Base-by-base conservation (phyloP, 306 rosid species). In the Dicorynia guianensis region DNA sequence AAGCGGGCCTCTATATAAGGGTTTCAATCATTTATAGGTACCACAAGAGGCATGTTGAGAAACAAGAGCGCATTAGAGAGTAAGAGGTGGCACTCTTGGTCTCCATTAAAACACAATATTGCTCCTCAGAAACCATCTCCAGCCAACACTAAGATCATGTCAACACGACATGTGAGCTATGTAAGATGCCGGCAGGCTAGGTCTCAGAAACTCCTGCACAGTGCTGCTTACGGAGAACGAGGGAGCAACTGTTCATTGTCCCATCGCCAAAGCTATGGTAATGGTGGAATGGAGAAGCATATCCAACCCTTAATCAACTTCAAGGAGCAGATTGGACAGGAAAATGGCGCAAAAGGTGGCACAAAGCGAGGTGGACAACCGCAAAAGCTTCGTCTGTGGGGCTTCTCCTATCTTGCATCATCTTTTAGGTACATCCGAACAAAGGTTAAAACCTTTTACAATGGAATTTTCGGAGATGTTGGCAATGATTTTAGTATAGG, bases 391-490 rank as follows among this genome's bases (percentile, higher is more conserved):
- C 79, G 19, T 33, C 77, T 35, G 63, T 68, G 74, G 64, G 86
- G 84, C 5, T 66, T 87, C 40, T 84, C 87, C 19, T 87, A 85
- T 71, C 69, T 85, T 52, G 77, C 89, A 67, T 62, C 91, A 52
- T 79, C 89, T 81, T 66, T 89, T 50, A 35, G 80, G 59, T 72
- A 85, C 86, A 39, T 89, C 6, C 42, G 85, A 15, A 74, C 84
- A 30, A 89, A 89, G 81, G 79, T 66, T 50, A 83, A 82, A 44
- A 85, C 85, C 18, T 85, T 81, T 57, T 83, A 81, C 78, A 87
- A 85, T n/a, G 88, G 85, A 11, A 79, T 84, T 40, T 83, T 85
- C 47, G 83, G 80, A 69, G 89, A 81, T 75, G 83, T 70, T 76
- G 35, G 72, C 18, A 36, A 63, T 43, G 85, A 81, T 48, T 64